These are phyloP conservation scores for Podosphaera fusca DNA, from an alignment of 2,329 filamentous ascomycete genomes.

Conservation along the genomic window DNA sequence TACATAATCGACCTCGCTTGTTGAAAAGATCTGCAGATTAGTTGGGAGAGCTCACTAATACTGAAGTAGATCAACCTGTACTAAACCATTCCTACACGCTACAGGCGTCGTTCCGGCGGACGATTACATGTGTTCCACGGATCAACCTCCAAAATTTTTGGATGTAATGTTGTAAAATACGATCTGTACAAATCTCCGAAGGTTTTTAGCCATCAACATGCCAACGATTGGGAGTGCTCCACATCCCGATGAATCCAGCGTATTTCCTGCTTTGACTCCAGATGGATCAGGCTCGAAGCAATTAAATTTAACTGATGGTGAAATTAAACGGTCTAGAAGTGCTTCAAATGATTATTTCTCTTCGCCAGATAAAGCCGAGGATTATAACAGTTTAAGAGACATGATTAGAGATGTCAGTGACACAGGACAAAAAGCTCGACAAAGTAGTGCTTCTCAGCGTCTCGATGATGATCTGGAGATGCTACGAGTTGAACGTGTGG, in stretches of 20 bases:
- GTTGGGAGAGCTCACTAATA: too few species aligned
- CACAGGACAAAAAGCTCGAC: constrained; percentile 5
- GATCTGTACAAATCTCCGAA: not conserved
- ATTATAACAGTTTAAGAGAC: not conserved
- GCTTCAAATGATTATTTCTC: not conserved
- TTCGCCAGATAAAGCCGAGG: not conserved
- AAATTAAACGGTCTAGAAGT: not conserved
- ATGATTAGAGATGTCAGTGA: not conserved
- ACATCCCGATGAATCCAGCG: not conserved
- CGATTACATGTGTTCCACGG: too few species aligned
- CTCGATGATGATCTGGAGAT: constrained; percentile 43
- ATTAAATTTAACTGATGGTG: not conserved
- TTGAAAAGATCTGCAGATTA: too few species aligned
- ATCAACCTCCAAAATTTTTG: too few species aligned
- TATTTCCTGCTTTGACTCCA: not conserved
- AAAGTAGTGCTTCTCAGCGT: constrained; percentile 33
- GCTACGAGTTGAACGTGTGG: constrained; percentile 38
- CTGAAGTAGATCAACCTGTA: too few species aligned
- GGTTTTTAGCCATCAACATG: not conserved
- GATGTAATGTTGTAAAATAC: too few species aligned
- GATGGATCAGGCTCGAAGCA: not conserved
- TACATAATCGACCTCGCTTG: too few species aligned
- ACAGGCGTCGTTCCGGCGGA: too few species aligned
- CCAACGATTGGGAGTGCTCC: not conserved
- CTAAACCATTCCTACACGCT: too few species aligned